These are phyloP conservation scores for Coemansia sp. DNA, from an alignment of 192 early-diverging fungal genomes.

Conservation along the genomic window DNA sequence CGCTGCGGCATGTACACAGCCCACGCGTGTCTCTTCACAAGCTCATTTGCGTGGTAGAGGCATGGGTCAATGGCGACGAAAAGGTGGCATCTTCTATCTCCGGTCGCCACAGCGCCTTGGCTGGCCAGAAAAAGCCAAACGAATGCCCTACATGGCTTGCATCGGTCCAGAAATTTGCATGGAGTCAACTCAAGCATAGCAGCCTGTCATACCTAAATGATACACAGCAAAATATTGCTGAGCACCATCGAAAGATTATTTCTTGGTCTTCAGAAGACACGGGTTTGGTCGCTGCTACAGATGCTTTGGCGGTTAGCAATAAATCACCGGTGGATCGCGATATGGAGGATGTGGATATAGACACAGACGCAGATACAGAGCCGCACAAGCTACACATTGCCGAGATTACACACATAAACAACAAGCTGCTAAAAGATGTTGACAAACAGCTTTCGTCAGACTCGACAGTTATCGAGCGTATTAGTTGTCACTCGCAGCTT, in stretches of 20 bases:
- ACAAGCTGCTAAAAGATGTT: conserved; percentile 13
- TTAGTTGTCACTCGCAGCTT: conserved; percentile 35
- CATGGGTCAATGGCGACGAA: conserved; percentile 39
- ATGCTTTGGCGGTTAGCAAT: not conserved
- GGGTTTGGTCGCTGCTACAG: not conserved
- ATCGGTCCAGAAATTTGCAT: conserved; percentile 34
- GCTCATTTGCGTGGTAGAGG: conserved; percentile 45
- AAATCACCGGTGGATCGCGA: not conserved
- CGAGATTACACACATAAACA: conserved; percentile 18
- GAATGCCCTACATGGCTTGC: conserved; percentile 39
- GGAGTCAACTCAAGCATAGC: conserved; percentile 46
- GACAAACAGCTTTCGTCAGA: conserved; percentile 11
- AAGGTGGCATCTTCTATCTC: conserved; percentile 7
- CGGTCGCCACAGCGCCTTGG: not conserved
- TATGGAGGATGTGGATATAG: no score
- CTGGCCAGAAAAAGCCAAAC: not conserved
- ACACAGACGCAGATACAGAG: not conserved
- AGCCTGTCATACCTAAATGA: conserved; percentile 28
- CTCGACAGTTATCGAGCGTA: conserved; percentile 38
- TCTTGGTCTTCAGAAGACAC: conserved; percentile 21
- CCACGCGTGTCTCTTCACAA: conserved; percentile 44
- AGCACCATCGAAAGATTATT: conserved; percentile 25
- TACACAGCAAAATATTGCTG: conserved; percentile 26
- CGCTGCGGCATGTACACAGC: conserved; percentile 35
- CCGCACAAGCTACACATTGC: not conserved